These are phyloP conservation scores for Anacardium occidentale DNA, from an alignment of 345 rosid species.

Conservation along the genomic window DNA sequence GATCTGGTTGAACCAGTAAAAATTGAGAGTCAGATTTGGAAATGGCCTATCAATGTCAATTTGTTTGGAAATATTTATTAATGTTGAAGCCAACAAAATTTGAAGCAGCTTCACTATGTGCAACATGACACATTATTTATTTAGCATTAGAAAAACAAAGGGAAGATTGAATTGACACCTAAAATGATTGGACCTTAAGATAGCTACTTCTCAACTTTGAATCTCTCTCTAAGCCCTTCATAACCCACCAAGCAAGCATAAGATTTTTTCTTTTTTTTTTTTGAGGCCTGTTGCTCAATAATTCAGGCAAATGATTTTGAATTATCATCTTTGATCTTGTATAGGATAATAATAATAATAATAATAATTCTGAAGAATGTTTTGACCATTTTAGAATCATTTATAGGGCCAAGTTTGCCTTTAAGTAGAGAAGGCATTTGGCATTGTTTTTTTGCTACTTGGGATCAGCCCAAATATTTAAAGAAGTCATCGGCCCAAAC, in stretches of 20 bases:
- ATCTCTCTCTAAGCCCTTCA: neutral
- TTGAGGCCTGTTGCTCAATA: no score
- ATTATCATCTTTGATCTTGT: no score
- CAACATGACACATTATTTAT: neutral
- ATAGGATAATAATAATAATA: no score
- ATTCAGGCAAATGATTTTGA: no score
- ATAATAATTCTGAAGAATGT: no score
- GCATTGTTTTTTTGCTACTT: no score
- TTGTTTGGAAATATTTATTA: neutral
- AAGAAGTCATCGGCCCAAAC: no score
- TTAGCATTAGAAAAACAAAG: neutral
- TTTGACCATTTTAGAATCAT: no score
- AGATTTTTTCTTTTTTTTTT: neutral
- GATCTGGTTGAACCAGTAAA: neutral
- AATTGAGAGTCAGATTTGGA: slow-evolving; percentile 12
- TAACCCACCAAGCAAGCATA: neutral
- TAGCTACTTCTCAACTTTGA: slow-evolving; percentile 4
- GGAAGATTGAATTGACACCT: neutral
- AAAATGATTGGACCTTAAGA: neutral
- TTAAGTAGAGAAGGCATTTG: no score
- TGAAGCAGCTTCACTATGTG: neutral
- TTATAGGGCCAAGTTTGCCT: no score
- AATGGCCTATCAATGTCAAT: neutral
- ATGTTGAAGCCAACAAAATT: neutral
- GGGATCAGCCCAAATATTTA: no score